Conservation (phyloP, 1,139 yeast species). For the Hansenula lynferdii region DNA sequence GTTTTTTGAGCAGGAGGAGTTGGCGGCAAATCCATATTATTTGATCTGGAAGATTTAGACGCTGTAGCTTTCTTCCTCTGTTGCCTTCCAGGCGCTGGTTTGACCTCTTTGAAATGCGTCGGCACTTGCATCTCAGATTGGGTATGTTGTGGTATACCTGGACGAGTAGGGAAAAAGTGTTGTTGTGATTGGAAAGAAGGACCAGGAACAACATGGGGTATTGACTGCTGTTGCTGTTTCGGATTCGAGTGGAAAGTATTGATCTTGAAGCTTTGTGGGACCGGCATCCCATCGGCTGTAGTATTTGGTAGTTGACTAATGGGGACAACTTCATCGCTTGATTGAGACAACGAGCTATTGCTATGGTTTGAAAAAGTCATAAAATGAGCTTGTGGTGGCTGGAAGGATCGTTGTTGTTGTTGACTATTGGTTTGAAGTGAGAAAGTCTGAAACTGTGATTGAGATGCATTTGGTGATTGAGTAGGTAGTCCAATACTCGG, state of each 20-base stretch:
- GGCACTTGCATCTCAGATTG: conserved; percentile 1
- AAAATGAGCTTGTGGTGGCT: background rate
- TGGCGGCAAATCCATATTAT: conserved; percentile 1
- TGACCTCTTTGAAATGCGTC: background rate
- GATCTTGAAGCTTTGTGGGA: background rate
- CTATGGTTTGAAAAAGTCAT: background rate
- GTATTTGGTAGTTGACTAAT: background rate
- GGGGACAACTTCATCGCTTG: background rate
- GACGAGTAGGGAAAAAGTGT: background rate
- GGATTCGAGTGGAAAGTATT: conserved; percentile 3
- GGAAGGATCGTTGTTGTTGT: conserved; percentile 3
- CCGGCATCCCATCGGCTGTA: background rate
- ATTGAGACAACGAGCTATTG: background rate
- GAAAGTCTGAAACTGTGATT: conserved; percentile 1
- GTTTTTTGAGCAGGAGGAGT: conserved; percentile 6
- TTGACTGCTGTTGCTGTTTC: conserved; percentile 6
- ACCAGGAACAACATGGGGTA: conserved; percentile 1
- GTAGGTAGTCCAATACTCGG: background rate
- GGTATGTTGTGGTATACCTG: background rate
- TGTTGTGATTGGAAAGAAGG: conserved; percentile 1
- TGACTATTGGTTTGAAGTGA: conserved; percentile 2
- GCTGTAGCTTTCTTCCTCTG: background rate
- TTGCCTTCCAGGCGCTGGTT: background rate
- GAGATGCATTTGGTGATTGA: background rate
- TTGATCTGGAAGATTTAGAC: background rate